These are phyloP conservation scores for Abrus precatorius DNA, from an alignment of 306 rosid species.

Conservation along the genomic window DNA sequence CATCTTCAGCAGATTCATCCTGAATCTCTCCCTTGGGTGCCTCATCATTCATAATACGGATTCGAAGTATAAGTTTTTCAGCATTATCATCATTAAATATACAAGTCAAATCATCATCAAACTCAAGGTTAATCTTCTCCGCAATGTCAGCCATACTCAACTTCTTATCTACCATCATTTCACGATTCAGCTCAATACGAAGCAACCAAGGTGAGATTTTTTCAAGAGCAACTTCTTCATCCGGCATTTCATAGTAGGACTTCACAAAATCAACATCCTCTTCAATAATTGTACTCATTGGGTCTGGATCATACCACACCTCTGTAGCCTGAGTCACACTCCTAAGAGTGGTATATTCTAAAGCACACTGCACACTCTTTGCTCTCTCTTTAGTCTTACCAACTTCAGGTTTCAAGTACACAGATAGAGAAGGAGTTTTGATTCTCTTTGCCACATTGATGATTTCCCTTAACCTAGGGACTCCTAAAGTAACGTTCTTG, in stretches of 20 bases:
- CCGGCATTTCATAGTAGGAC: conserved; percentile 98
- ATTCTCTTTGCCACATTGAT: conserved; percentile 97
- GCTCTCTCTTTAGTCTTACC: conserved; percentile 94
- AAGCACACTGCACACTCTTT: conserved; percentile 96
- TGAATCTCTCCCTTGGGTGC: conserved; percentile 90
- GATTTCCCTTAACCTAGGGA: conserved; percentile 97
- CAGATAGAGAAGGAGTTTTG: conserved; percentile 95
- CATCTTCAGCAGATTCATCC: conserved; percentile 98
- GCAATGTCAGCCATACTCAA: conserved; percentile 99
- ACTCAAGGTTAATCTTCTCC: conserved; percentile 94
- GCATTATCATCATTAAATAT: conserved; percentile 98
- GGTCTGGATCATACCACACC: conserved; percentile 99
- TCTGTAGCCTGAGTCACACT: conserved; percentile 99
- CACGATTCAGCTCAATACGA: conserved; percentile 95
- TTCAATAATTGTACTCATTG: conserved; percentile 89
- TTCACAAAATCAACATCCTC: conserved; percentile 95
- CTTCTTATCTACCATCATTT: conserved; percentile 99
- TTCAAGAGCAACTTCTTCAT: conserved; percentile 93
- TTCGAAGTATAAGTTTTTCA: conserved; percentile 91
- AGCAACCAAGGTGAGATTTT: conserved; percentile 99
- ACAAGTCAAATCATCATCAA: conserved; percentile 92
- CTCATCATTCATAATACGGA: conserved; percentile 97
- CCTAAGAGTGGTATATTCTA: conserved; percentile 95
- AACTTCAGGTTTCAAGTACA: conserved; percentile 85
- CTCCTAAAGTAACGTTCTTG: conserved; percentile 97